phyloP scores from a whole-genome alignment of 75 land plant genomes.

The Selaginella tamariscina region DNA sequence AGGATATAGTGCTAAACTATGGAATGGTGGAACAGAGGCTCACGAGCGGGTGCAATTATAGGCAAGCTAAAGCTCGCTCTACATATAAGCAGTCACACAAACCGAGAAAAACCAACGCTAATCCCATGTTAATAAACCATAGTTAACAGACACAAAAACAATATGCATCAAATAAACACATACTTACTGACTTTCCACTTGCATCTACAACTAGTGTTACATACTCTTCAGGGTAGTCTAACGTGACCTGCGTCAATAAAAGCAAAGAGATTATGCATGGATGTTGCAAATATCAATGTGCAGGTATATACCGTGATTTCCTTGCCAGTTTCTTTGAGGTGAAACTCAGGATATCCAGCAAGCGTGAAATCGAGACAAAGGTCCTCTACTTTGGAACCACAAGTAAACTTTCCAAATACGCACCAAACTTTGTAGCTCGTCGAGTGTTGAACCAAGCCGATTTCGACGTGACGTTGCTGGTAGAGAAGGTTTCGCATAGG shows the following conservation, averaged over 20 bases:
- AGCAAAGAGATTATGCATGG: not conserved
- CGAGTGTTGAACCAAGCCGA: constrained; percentile 66
- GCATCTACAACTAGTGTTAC: constrained; percentile 75
- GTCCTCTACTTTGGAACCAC: constrained; percentile 64
- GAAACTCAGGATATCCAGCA: constrained; percentile 83
- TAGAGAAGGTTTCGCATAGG: constrained; percentile 12
- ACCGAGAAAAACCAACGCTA: too few species aligned
- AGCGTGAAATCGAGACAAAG: constrained; percentile 84
- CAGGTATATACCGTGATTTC: constrained; percentile 30
- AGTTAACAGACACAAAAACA: too few species aligned
- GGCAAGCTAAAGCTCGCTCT: too few species aligned
- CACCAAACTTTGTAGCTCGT: constrained; percentile 71
- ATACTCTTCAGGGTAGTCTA: constrained; percentile 68
- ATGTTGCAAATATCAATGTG: not conserved
- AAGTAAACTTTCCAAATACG: constrained; percentile 18
- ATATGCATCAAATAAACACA: not conserved
- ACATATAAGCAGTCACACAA: too few species aligned
- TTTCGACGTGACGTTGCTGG: too few species aligned
- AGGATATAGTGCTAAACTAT: too few species aligned
- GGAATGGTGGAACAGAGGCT: too few species aligned
- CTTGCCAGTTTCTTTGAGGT: constrained; percentile 45
- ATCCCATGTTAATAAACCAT: too few species aligned
- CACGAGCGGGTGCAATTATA: too few species aligned
- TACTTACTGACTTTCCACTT: constrained; percentile 45
- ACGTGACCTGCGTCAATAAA: constrained; percentile 40